phyloP scores from a whole-genome alignment of 148 eudicot genomes.

The Beta vulgaris region DNA sequence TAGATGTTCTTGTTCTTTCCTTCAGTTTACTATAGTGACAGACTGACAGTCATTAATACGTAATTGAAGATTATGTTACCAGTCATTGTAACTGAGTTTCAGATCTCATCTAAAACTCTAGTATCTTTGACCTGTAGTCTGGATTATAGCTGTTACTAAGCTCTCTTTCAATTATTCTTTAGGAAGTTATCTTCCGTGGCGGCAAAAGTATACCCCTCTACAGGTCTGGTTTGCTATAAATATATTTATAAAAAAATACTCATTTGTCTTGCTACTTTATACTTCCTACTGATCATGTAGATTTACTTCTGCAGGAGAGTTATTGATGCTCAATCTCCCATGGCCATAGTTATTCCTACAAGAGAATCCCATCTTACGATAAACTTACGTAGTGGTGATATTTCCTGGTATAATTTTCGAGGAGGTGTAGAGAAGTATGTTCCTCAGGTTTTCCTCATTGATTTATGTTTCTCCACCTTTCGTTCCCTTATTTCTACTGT shows the following conservation, averaged over 20 bases:
- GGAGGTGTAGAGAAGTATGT: conserved; percentile 51
- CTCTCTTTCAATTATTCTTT: conserved; percentile 10
- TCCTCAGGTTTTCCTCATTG: neutral
- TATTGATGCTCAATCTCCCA: conserved; percentile 81
- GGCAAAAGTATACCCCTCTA: conserved; percentile 79
- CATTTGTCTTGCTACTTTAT: neutral
- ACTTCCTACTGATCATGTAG: conserved; percentile 3
- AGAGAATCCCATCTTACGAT: conserved; percentile 37
- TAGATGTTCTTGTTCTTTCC: neutral
- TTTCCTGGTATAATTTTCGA: conserved; percentile 76
- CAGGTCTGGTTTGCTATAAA: conserved; percentile 39
- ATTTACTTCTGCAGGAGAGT: conserved; percentile 60
- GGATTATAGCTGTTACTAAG: neutral
- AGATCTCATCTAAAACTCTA: neutral
- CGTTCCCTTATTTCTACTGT: neutral
- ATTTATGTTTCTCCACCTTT: neutral
- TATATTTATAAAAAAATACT: neutral
- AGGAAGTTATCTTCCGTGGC: conserved; percentile 86
- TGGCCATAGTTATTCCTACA: conserved; percentile 64
- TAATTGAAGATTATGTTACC: neutral
- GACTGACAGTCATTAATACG: neutral
- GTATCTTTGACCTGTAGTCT: neutral
- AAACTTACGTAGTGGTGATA: conserved; percentile 67
- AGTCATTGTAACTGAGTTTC: neutral
- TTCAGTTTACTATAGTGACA: neutral